Percentiles rank a stretch among this genome's conserved stretches.
phyloP scores from a whole-genome alignment of 1,139 yeast genomes.

The Blastobotrys illinoisensis region DNA sequence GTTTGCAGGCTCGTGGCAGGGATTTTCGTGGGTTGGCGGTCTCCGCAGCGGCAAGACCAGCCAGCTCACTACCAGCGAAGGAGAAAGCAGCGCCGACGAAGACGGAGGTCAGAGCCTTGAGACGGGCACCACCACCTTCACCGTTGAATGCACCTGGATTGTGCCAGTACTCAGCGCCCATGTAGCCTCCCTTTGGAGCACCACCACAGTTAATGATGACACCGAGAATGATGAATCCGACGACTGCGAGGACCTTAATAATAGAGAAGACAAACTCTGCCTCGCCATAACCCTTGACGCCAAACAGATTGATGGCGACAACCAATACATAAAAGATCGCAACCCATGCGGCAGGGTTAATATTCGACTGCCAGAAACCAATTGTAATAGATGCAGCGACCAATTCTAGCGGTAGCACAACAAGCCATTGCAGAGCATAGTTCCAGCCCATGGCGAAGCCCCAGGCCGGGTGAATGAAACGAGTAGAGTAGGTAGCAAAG shows the following conservation, averaged over 20 bases:
- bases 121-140: slow-evolving; percentile 36
- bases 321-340: slow-evolving; percentile 56
- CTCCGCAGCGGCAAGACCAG: slow-evolving; percentile 83
- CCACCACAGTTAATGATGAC: slow-evolving; percentile 63
- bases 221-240: slow-evolving; percentile 60
- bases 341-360: slow-evolving; percentile 60
- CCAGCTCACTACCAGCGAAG: slow-evolving; percentile 77
- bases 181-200: slow-evolving; percentile 54
- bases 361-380: slow-evolving; percentile 55
- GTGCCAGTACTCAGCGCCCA: slow-evolving; percentile 60
- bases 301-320: slow-evolving; percentile 53
- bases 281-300: slow-evolving; percentile 68
- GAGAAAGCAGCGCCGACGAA: slow-evolving; percentile 86
- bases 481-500: slow-evolving; percentile 63
- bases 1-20: slow-evolving; percentile 64
- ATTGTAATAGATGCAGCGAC: slow-evolving; percentile 73
- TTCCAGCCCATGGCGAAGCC: slow-evolving; percentile 85
- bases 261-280: slow-evolving; percentile 58
- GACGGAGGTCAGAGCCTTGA: slow-evolving; percentile 78
- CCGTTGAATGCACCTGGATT: slow-evolving; percentile 56
- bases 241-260: slow-evolving; percentile 52
- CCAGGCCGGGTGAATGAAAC: slow-evolving; percentile 62
- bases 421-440: slow-evolving; percentile 71
- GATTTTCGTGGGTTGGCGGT: slow-evolving; percentile 66
- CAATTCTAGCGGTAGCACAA: slow-evolving; percentile 66